Evolutionary conservation across 352 stramenopile species (phyloP).

Genomic region (Thalassiosira exigua): DNA sequence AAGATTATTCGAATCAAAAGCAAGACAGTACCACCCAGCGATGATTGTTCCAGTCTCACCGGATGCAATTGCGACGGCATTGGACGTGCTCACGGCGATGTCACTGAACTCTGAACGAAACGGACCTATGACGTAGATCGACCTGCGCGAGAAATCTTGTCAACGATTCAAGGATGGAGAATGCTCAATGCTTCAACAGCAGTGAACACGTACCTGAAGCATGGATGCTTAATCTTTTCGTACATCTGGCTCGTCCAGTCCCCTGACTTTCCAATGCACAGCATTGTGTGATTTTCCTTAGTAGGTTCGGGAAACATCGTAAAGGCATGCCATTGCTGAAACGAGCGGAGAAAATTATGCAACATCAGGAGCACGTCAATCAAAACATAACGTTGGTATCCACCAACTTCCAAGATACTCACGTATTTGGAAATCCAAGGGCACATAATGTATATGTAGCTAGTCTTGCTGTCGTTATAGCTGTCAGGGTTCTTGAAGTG

Average conservation of each 20-base stretch:
- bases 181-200: too few species aligned
- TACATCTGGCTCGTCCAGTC: too few species aligned
- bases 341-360: background rate
- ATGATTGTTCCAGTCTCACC: conserved; percentile 9
- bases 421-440: conserved; percentile 27
- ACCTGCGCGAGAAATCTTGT: too few species aligned
- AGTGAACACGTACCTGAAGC: too few species aligned
- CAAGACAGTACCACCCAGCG: background rate
- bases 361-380: too few species aligned
- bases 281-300: background rate
- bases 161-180: too few species aligned
- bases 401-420: conserved; percentile 28
- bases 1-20: background rate
- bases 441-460: conserved; percentile 28
- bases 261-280: background rate
- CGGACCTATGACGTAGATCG: conserved; percentile 3
- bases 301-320: background rate
- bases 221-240: too few species aligned
- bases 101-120: conserved; percentile 7
- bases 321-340: background rate
- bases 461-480: conserved; percentile 4
- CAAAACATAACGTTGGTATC: too few species aligned
- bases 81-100: conserved; percentile 7
- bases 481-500: conserved; percentile 26
- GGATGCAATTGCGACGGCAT: background rate